Base-by-base conservation (phyloP, 2,329 filamentous ascomycete genomes). In the Gremmenia infestans region DNA sequence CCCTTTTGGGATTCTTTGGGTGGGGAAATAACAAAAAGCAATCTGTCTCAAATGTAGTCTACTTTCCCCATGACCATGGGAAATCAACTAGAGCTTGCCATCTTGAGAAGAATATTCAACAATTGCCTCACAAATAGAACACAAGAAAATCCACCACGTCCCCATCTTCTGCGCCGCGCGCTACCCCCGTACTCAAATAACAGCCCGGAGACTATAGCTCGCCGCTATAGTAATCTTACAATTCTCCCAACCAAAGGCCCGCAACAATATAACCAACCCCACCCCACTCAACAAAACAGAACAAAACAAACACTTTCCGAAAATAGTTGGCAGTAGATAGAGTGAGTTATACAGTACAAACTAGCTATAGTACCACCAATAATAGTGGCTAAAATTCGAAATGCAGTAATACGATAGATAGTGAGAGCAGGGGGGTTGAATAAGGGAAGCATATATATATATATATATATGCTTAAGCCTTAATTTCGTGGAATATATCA, bases 151-250 rank as follows among this genome's bases (percentile, higher is more conserved):
- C 11, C 78, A 76, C 72, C 73, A 76, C 56, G 78, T 71, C 17
- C 78, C 80, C 35, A 74, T 70, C n/a, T 68, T 69, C 57, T 82
- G 19, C 19, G 19, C 19, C 1, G 19, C 19, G 76, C 49, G 77
- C 76, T 3, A 82, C 63, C 54, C 71, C 0, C 80, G 81, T 11
- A 83, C 74, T 23, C 73, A 75, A 36, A 77, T 70, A 55, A 83
- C 77, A 7, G 79, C 79, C 4, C 81, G 80, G 4, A 83, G 72
- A 52, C 77, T 78, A 65, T 82, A 83, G 49, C 75, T 77, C 2
- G 80, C 78, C 17, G 76, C 75, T 39, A 19, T 2, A 19, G 19
- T 19, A n/a, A n/a, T n/a, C n/a, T n/a, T n/a, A 82, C 70, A 50
- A 83, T 74, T 2, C 9, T 32, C 81, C 80, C 4, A 72, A 65